Conservation (phyloP, 1,139 yeast species). For the Casaregolazyma lundiana region DNA sequence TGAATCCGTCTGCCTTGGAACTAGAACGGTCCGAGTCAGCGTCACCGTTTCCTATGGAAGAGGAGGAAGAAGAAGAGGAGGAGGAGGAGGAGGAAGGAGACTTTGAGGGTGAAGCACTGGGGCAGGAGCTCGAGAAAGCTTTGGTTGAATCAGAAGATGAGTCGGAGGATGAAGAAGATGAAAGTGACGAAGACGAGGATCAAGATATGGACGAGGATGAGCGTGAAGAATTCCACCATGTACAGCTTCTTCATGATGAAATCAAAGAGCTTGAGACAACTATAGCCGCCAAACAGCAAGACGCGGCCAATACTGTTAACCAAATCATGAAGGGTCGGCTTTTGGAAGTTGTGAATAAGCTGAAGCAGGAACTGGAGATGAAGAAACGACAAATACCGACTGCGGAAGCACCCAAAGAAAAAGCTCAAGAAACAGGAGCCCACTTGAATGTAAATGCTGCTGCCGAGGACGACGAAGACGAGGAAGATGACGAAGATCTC, state of each 20-base stretch:
- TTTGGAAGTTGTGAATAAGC: constrained; percentile 70
- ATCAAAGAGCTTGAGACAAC: constrained; percentile 77
- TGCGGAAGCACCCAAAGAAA: constrained; percentile 28
- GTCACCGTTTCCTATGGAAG: constrained; percentile 17
- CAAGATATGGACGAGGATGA: constrained; percentile 36
- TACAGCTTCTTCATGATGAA: constrained; percentile 77
- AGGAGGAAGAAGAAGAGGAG: constrained; percentile 27
- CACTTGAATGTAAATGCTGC: constrained; percentile 25
- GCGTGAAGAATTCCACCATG: constrained; percentile 54
- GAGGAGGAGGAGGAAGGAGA: constrained; percentile 24
- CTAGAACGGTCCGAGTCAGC: constrained; percentile 17
- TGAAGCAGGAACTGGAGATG: constrained; percentile 76
- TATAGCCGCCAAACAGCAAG: constrained; percentile 68
- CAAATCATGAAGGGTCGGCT: constrained; percentile 87
- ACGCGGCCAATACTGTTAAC: constrained; percentile 66
- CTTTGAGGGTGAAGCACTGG: constrained; percentile 40
- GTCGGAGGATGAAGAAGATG: constrained; percentile 52
- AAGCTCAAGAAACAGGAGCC: constrained; percentile 40
- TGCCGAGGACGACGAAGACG: constrained; percentile 27
- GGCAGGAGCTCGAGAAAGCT: constrained; percentile 27
- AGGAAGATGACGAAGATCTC: constrained; percentile 39
- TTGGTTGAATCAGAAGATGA: constrained; percentile 39
- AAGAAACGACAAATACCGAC: constrained; percentile 63
- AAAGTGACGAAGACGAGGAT: constrained; percentile 43
- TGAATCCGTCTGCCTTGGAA: constrained; percentile 43